Conservation (phyloP, 768 basidiomycete genomes). For the Candolleomyces eurysporus region DNA sequence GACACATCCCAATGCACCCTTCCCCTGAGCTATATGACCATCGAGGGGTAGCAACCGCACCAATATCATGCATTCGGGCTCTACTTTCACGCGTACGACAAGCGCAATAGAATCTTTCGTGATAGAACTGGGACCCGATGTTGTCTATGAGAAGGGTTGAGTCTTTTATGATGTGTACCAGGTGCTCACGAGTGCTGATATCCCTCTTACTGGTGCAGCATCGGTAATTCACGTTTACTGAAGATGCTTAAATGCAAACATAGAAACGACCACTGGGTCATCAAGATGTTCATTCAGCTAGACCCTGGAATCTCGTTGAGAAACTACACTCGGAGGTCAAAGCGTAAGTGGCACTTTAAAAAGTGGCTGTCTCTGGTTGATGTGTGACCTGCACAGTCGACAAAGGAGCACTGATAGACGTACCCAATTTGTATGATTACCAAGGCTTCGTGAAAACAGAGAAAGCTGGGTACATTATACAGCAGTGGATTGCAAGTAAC, state of each 20-base stretch:
- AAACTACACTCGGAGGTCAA: conserved; percentile 72
- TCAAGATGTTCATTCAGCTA: conserved; percentile 95
- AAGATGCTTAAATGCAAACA: conserved; percentile 91
- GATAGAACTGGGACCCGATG: conserved; percentile 80
- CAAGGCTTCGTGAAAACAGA: conserved; percentile 92
- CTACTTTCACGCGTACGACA: conserved; percentile 66
- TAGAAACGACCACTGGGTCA: conserved; percentile 75
- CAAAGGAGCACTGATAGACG: conserved; percentile 77
- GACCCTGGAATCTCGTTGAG: conserved; percentile 80
- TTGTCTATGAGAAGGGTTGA: conserved; percentile 91
- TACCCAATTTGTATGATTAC: conserved; percentile 87
- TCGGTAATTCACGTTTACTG: conserved; percentile 65
- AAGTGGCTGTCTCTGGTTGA: conserved; percentile 6
- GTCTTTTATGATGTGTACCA: conserved; percentile 14
- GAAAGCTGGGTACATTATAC: conserved; percentile 90
- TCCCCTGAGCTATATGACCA: not conserved
- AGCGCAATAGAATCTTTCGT: conserved; percentile 91
- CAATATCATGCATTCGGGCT: conserved; percentile 65
- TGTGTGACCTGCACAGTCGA: conserved; percentile 53
- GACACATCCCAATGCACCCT: not conserved
- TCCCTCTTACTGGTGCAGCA: conserved; percentile 32
- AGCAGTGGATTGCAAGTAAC: conserved; percentile 93
- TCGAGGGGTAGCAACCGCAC: too few relatives aligned
- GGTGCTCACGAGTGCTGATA: not conserved
- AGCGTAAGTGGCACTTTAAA: conserved; percentile 46